Percentiles rank a stretch among this genome's conserved stretches.
These are phyloP conservation scores for Cucumis cinereus DNA, from an alignment of 306 rosid species.

Conservation along the genomic window DNA sequence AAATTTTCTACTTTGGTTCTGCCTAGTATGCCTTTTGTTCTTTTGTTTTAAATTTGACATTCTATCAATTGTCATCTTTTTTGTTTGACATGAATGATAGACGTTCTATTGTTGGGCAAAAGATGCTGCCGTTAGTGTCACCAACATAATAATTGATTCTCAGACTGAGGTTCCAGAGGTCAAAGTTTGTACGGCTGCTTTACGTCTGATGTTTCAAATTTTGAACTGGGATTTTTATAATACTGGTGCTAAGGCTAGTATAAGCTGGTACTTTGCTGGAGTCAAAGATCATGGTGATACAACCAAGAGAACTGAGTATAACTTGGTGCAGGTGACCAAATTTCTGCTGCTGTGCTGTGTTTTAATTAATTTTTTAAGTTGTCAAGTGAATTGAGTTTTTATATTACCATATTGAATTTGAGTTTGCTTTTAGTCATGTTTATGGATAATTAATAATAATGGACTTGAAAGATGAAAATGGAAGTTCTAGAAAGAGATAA, in stretches of 20 bases:
- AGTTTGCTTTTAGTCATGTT: not conserved
- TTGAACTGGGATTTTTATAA: conserved; percentile 83
- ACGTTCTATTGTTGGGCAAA: conserved; percentile 71
- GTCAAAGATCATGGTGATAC: conserved; percentile 54
- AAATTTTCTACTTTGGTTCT: not conserved
- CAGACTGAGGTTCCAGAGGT: conserved; percentile 61
- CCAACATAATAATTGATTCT: conserved; percentile 62
- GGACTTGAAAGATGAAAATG: not conserved
- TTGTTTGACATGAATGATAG: conserved; percentile 23
- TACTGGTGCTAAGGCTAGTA: conserved; percentile 28
- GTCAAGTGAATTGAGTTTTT: conserved; percentile 2
- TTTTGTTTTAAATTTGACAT: not conserved
- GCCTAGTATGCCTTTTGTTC: not conserved
- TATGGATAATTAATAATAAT: not conserved
- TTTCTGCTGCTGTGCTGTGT: not conserved
- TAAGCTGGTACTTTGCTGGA: conserved; percentile 46
- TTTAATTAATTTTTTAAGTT: not conserved
- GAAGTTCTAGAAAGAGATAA: not conserved
- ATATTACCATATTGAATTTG: not conserved
- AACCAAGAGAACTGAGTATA: conserved; percentile 57
- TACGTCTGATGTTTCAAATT: conserved; percentile 88
- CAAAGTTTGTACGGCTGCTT: conserved; percentile 71
- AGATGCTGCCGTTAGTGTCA: conserved; percentile 79
- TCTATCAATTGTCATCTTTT: not conserved
- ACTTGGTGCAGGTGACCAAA: conserved; percentile 64